Base-by-base conservation (phyloP, 2,329 filamentous ascomycete genomes). In the Fusarium sp. region DNA sequence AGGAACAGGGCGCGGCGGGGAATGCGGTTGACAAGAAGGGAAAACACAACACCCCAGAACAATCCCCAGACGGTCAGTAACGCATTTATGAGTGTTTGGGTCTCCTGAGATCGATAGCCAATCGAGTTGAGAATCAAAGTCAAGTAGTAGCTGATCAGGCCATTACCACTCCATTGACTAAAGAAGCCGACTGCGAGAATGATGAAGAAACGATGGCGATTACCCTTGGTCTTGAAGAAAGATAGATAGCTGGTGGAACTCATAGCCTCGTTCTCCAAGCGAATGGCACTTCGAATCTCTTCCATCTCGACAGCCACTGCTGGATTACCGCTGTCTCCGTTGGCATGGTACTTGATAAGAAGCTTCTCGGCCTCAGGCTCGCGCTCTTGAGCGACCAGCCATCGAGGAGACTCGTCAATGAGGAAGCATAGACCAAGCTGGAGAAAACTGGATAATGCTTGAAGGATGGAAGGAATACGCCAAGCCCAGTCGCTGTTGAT, bases 71-170 rank as follows among this genome's bases (percentile, higher is more conserved):
- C 17, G 1, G 62, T 66, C 4, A 66, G 15, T 0, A 66, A 9
- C 1, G 63, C 63, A 1, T 66, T 66, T 39, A 66, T 66, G 1
- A 66, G 52, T 4, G 63, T 66, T 1, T 66, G 63, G 0, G 62
- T 66, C 35, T 66, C 62, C 10, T 66, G 44, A 4, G 63, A 66
- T 5, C 62, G 62, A 5, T 66, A 66, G 3, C 63, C 63, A 2
- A 66, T 66, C 0, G 63, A 66, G 62, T 66, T 66, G 20, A 66
- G 62, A 13, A 66, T 66, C 13, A 66, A 25, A 3, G 63, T 66
- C 17, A 66, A 15, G 14, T 66, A 66, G 9, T 66, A 66, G 35
- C 63, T 66, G 29, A 66, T 66, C 2, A 66, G 36, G 1, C 63
- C 62, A 5, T 66, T 66, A 0, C 63, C 63, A 39, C 62, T 66